Evolutionary conservation across 192 early-diverging fungal species (phyloP).

Genomic region (Coemansia sp.): DNA sequence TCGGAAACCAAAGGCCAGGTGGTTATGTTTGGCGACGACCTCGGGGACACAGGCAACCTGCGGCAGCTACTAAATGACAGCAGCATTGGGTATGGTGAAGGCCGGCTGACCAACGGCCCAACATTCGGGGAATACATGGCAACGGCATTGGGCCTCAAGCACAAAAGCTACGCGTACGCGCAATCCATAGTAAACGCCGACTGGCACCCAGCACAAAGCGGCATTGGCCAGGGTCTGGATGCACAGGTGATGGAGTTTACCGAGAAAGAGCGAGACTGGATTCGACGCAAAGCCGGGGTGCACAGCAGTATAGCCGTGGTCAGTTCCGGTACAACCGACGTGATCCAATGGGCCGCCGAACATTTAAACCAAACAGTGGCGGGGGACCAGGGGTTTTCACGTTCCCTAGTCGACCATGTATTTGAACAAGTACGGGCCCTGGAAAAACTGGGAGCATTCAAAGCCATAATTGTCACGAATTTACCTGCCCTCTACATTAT

Average conservation of each 20-base stretch:
- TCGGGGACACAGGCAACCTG: constrained; percentile 19
- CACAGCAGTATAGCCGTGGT: constrained; percentile 13
- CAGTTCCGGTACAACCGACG: constrained; percentile 8
- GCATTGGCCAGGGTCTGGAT: neutral
- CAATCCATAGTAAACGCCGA: constrained; percentile 2
- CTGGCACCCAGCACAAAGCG: neutral
- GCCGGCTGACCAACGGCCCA: constrained; percentile 19
- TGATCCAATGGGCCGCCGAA: neutral
- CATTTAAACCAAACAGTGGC: neutral
- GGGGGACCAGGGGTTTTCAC: neutral
- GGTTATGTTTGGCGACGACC: constrained; percentile 21
- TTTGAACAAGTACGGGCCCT: constrained; percentile 7
- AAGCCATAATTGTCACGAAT: constrained; percentile 9
- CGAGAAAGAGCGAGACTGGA: constrained; percentile 15
- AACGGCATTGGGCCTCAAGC: neutral
- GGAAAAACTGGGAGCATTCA: constrained; percentile 15
- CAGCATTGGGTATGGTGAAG: constrained; percentile 12
- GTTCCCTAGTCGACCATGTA: constrained; percentile 3
- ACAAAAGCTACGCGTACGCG: constrained; percentile 10
- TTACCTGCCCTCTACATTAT: constrained; percentile 16
- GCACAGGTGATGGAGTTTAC: constrained; percentile 17
- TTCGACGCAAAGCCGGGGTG: constrained; percentile 13
- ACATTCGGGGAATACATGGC: constrained; percentile 30
- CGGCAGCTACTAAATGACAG: constrained; percentile 13
- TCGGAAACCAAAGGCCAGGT: constrained; percentile 3